Evolutionary conservation across 2,329 filamentous ascomycete genomes (phyloP).

Genomic region (Tolypocladium tundrense): DNA sequence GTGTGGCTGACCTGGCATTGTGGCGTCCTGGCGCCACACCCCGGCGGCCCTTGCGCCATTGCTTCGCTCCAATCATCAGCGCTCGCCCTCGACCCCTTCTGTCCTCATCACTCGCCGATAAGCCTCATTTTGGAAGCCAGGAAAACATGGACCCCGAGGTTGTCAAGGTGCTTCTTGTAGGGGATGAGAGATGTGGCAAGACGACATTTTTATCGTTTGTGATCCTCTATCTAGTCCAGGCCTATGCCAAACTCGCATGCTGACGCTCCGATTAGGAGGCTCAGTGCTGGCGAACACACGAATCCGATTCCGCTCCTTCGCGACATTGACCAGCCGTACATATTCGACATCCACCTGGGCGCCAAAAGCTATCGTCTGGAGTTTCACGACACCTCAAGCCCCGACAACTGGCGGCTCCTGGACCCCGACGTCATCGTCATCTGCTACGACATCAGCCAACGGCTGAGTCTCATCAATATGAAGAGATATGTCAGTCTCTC

Average conservation of each 20-base stretch:
- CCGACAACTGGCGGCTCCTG: slow-evolving; percentile 48
- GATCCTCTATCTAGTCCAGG: slow-evolving; percentile 4
- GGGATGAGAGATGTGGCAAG: slow-evolving; percentile 50
- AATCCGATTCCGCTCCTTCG: slow-evolving; percentile 38
- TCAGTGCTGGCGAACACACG: slow-evolving; percentile 34
- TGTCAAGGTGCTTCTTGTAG: slow-evolving; percentile 46
- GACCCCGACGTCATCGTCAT: slow-evolving; percentile 47
- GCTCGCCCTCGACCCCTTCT: background rate
- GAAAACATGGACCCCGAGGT: slow-evolving; percentile 33
- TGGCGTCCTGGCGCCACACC: background rate
- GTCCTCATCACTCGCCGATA: background rate
- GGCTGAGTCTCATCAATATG: slow-evolving; percentile 47
- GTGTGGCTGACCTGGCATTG: background rate
- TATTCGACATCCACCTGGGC: slow-evolving; percentile 40
- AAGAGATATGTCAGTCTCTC: slow-evolving; percentile 37
- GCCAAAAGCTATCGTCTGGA: slow-evolving; percentile 38
- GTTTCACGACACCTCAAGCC: slow-evolving; percentile 49
- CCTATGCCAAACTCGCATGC: slow-evolving; percentile 2
- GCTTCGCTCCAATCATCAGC: background rate
- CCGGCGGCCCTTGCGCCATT: background rate
- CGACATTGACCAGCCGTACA: slow-evolving; percentile 50
- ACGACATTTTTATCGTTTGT: slow-evolving; percentile 52
- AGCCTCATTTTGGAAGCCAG: background rate
- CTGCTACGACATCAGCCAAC: slow-evolving; percentile 52
- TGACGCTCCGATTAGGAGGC: slow-evolving; percentile 29